phyloP scores from a whole-genome alignment of 805 yeast genomes.

The Schwanniomyces vanrijiae region DNA sequence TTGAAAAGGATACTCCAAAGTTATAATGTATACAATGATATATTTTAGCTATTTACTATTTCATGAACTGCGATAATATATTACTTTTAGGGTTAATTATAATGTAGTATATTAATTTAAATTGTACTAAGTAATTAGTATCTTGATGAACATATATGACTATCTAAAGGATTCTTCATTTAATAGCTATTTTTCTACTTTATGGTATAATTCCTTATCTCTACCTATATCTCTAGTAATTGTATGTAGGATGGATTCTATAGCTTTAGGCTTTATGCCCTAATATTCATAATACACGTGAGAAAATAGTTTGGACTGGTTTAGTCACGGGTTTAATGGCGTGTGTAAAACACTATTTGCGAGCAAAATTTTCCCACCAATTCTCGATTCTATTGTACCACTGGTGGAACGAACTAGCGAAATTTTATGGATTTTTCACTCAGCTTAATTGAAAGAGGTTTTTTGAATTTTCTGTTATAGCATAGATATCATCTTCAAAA shows the following conservation, averaged over 20 bases:
- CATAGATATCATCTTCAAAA: constrained; percentile 19
- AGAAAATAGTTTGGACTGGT: background rate
- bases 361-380: background rate
- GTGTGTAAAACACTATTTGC: background rate
- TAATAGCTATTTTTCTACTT: too few relatives aligned
- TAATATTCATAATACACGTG: background rate
- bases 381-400: background rate
- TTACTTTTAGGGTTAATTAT: too few relatives aligned
- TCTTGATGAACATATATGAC: too few relatives aligned
- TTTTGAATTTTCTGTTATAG: constrained; percentile 3
- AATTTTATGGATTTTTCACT: background rate
- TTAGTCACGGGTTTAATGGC: background rate
- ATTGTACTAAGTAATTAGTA: too few relatives aligned
- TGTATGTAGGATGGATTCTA: background rate
- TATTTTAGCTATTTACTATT: background rate
- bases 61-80: too few relatives aligned
- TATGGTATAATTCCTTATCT: too few relatives aligned
- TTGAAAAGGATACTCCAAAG: constrained; percentile 49
- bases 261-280: background rate
- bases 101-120: too few relatives aligned
- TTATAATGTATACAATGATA: constrained; percentile 19
- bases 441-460: background rate
- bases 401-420: background rate
- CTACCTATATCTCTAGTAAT: background rate
- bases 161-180: too few relatives aligned